These are phyloP conservation scores for Suhomyces faveliae DNA, from an alignment of 805 yeast species.

Conservation along the genomic window DNA sequence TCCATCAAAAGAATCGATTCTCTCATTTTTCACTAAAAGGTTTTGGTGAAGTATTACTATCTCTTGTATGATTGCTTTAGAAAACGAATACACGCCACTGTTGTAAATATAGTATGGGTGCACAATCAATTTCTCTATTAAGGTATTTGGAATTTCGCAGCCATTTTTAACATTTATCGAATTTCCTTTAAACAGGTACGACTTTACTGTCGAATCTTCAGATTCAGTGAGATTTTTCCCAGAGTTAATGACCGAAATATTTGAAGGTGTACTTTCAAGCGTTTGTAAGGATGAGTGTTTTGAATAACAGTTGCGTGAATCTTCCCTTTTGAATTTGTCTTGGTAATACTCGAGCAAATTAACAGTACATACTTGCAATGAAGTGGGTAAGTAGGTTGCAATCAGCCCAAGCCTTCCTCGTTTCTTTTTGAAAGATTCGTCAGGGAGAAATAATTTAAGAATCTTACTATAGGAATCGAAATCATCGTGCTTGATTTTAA, in stretches of 20 bases:
- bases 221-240: background rate
- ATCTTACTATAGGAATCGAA: background rate
- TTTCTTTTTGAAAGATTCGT: background rate
- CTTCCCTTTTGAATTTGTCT: background rate
- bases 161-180: background rate
- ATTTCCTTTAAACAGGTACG: background rate
- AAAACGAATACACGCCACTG: conserved; percentile 7
- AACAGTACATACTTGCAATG: background rate
- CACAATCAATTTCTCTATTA: conserved; percentile 8
- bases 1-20: conserved; percentile 1
- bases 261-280: background rate
- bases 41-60: background rate
- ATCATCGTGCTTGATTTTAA: background rate
- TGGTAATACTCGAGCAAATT: conserved; percentile 6
- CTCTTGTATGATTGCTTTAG: conserved; percentile 3
- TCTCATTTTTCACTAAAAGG: background rate
- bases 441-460: background rate
- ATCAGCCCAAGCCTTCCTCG: background rate
- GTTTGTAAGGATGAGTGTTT: background rate
- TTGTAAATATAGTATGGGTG: conserved; percentile 7
- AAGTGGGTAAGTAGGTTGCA: background rate
- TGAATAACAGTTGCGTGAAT: background rate
- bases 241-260: background rate
- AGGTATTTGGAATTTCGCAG: conserved; percentile 1
- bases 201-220: conserved; percentile 3